phyloP scores from a whole-genome alignment of 2,329 filamentous ascomycete species.

The Fusarium incarnatum region DNA sequence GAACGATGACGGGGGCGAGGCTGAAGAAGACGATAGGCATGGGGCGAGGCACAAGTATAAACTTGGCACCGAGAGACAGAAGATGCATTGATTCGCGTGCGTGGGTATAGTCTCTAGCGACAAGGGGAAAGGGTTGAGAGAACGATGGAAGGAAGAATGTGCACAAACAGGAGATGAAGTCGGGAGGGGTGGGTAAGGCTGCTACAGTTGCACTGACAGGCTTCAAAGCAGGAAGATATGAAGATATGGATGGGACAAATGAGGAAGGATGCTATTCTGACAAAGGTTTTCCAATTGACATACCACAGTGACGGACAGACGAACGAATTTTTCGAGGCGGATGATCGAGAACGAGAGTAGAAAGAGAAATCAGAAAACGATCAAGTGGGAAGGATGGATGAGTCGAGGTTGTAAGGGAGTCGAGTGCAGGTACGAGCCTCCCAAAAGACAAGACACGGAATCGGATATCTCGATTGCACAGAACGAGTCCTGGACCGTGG shows the following conservation, averaged over 20 bases:
- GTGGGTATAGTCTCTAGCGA: neutral
- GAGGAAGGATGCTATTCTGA: constrained; percentile 21
- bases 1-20: neutral
- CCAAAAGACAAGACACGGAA: constrained; percentile 25
- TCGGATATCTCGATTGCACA: constrained; percentile 46
- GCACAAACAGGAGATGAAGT: constrained; percentile 37
- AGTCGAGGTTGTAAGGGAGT: constrained; percentile 27
- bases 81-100: constrained; percentile 16
- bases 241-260: constrained; percentile 29
- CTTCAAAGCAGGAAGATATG: constrained; percentile 20
- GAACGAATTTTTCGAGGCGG: constrained; percentile 16
- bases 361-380: constrained; percentile 14
- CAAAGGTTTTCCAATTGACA: constrained; percentile 28
- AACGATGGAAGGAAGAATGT: constrained; percentile 23
- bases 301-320: constrained; percentile 30
- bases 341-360: constrained; percentile 8
- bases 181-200: constrained; percentile 8
- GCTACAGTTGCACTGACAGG: constrained; percentile 18
- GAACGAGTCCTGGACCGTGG: constrained; percentile 28
- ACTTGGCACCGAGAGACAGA: constrained; percentile 8
- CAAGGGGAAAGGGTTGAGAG: constrained; percentile 2
- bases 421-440: constrained; percentile 34
- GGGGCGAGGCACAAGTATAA: constrained; percentile 9
- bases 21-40: neutral
- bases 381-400: constrained; percentile 18